Evolutionary conservation across 2,329 filamentous ascomycete genomes (phyloP), one percentile per base, ranked within the genome.

Genomic region (Fusarium sp.): DNA sequence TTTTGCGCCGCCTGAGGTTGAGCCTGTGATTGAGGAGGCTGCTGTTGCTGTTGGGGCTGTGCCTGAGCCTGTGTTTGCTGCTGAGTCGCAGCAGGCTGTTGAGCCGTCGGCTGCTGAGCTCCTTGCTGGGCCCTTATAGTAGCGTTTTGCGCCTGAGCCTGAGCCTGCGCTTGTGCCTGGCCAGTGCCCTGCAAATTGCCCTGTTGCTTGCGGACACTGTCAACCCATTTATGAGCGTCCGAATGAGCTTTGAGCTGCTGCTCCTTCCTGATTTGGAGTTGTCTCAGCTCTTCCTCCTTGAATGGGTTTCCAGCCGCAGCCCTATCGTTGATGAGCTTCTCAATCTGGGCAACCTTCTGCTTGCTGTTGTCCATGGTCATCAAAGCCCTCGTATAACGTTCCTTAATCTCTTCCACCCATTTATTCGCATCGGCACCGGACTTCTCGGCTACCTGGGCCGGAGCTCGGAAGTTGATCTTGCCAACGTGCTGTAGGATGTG

Each of bases 171-270:
- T 21, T 73, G 71, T 7, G 66, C 68, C 46, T 77, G 76, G 7
- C 65, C 69, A 21, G 63, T 67, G 40, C 70, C 72, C 40, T 76
- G 76, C 14, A 81, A 71, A 13, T 70, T 70, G 34, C 79, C 79
- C 57, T 85, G 84, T 47, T 83, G 80, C 55, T 83, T 83, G 5
- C 85, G 79, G 42, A 87, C 83, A 7, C 69, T 75, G 15, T 84
- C 83, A 5, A 87, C 81, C 69, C 84, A 87, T 21, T 78, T 80
- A 24, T 83, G 80, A 0, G 85, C 84, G 3, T 87, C 84, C 0
- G 73, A 73, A 63, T 86, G 81, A 10, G 78, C 65, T 65, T 85
- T 87, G 17, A 82, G 76, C 13, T 82, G 75, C 17, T 79, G 75
- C 3, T 83, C 83, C 62, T 82, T 84, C 40, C 81, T 80, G 3